These are phyloP conservation scores for Aspergillus hancockii DNA, from an alignment of 495 filamentous ascomycete genomes.

Conservation along the genomic window DNA sequence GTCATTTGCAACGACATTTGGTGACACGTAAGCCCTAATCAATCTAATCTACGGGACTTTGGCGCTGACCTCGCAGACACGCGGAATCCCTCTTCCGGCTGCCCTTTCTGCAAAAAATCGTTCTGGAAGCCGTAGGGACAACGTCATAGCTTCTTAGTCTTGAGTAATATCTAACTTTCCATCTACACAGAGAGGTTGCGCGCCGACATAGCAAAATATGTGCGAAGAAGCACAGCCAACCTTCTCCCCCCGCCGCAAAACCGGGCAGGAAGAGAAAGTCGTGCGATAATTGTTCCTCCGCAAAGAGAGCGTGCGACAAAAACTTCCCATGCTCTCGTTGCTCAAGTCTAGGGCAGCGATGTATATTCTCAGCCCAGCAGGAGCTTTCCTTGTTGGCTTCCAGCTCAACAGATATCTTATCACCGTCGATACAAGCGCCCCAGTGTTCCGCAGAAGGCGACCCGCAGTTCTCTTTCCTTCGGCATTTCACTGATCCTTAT, in stretches of 20 bases:
- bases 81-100: constrained; percentile 26
- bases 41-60: background rate
- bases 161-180: background rate
- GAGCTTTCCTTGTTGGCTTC: constrained; percentile 3
- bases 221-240: constrained; percentile 38
- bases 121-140: constrained; percentile 33
- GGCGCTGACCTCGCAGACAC: constrained; percentile 24
- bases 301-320: constrained; percentile 35
- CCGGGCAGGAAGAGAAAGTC: constrained; percentile 38
- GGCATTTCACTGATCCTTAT: constrained; percentile 36
- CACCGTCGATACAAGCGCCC: constrained; percentile 55
- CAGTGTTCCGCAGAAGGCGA: constrained; percentile 37
- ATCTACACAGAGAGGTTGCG: constrained; percentile 35
- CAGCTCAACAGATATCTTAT: constrained; percentile 10
- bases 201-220: constrained; percentile 38
- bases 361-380: constrained; percentile 21
- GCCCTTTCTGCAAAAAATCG: constrained; percentile 40
- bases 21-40: constrained; percentile 26
- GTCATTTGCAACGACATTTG: constrained; percentile 36
- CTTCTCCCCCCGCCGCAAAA: constrained; percentile 28
- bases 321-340: constrained; percentile 34
- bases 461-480: constrained; percentile 34
- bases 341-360: constrained; percentile 23
- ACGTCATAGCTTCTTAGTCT: background rate
- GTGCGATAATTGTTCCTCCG: constrained; percentile 34